phyloP scores from a whole-genome alignment of 1,284 basidiomycete species.

The Marasmius oreades region DNA sequence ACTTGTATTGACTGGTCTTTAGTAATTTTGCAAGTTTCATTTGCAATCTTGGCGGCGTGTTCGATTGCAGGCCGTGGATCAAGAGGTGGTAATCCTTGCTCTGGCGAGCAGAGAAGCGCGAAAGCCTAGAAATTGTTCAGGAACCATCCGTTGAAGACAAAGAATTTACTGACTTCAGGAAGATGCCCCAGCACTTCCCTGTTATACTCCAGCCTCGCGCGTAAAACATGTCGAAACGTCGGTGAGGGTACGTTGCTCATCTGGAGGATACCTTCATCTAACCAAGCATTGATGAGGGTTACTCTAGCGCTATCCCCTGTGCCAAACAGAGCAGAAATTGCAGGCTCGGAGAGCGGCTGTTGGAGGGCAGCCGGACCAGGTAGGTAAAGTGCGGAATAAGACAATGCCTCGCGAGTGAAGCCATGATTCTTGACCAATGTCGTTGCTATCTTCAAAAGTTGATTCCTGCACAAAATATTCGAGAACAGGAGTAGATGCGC shows the following conservation, averaged over 20 bases:
- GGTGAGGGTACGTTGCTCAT: constrained; percentile 37
- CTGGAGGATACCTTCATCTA: constrained; percentile 54
- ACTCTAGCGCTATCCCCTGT: constrained; percentile 59
- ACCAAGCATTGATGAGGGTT: constrained; percentile 66
- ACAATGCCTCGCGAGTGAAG: constrained; percentile 68
- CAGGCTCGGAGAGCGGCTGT: constrained; percentile 61
- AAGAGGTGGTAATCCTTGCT: constrained; percentile 42
- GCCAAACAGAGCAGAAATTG: constrained; percentile 73
- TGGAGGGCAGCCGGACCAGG: constrained; percentile 35
- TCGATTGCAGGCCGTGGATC: constrained; percentile 55
- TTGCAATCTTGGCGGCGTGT: constrained; percentile 59
- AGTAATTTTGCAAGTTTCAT: constrained; percentile 59
- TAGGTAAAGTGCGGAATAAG: constrained; percentile 56
- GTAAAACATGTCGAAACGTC: constrained; percentile 46
- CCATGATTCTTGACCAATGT: constrained; percentile 63
- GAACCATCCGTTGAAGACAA: not conserved
- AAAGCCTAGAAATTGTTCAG: constrained; percentile 46
- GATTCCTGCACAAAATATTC: constrained; percentile 20
- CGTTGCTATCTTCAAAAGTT: constrained; percentile 55
- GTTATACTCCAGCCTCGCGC: constrained; percentile 55
- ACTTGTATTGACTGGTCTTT: constrained; percentile 55
- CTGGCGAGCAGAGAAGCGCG: constrained; percentile 54
- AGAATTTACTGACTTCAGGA: constrained; percentile 54
- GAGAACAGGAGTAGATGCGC: not conserved
- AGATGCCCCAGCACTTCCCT: constrained; percentile 58